These are phyloP conservation scores for Tulasnella sp. DNA, from an alignment of 768 basidiomycete species.

Conservation along the genomic window DNA sequence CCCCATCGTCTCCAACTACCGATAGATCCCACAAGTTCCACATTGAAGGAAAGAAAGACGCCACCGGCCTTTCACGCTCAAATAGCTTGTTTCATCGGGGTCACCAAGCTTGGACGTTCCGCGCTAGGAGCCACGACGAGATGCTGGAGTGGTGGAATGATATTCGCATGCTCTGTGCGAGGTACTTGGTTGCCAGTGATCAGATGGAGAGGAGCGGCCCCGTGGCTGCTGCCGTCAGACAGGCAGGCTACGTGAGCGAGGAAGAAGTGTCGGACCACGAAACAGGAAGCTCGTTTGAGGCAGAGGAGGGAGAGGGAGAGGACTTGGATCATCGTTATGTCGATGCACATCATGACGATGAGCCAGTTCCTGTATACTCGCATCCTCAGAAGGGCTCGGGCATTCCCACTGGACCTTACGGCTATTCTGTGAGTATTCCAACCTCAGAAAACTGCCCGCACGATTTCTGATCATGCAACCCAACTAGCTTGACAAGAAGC, in stretches of 20 bases:
- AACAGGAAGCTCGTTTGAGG: constrained; percentile 40
- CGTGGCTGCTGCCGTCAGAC: constrained; percentile 85
- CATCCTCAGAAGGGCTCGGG: constrained; percentile 43
- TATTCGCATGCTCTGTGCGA: constrained; percentile 83
- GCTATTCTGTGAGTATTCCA: constrained; percentile 54
- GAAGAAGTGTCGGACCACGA: constrained; percentile 60
- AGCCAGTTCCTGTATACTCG: constrained; percentile 57
- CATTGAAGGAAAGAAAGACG: constrained; percentile 87
- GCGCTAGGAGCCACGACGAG: constrained; percentile 83
- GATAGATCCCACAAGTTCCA: constrained; percentile 91
- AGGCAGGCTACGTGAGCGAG: constrained; percentile 82
- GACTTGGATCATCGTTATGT: constrained; percentile 48
- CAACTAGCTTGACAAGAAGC: constrained; percentile 48
- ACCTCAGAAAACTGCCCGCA: constrained; percentile 1
- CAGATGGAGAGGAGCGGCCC: constrained; percentile 88
- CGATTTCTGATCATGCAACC: constrained; percentile 26
- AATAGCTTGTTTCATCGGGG: constrained; percentile 36
- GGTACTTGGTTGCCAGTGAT: constrained; percentile 92
- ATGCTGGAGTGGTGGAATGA: constrained; percentile 99
- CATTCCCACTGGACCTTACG: constrained; percentile 48
- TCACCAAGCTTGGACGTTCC: constrained; percentile 82
- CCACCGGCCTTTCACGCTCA: constrained; percentile 49
- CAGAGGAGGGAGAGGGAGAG: constrained; percentile 51
- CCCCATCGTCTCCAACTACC: constrained; percentile 61
- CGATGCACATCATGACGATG: constrained; percentile 38